Evolutionary conservation across 805 yeast species (phyloP).

Genomic region (Clavispora phyllophila): DNA sequence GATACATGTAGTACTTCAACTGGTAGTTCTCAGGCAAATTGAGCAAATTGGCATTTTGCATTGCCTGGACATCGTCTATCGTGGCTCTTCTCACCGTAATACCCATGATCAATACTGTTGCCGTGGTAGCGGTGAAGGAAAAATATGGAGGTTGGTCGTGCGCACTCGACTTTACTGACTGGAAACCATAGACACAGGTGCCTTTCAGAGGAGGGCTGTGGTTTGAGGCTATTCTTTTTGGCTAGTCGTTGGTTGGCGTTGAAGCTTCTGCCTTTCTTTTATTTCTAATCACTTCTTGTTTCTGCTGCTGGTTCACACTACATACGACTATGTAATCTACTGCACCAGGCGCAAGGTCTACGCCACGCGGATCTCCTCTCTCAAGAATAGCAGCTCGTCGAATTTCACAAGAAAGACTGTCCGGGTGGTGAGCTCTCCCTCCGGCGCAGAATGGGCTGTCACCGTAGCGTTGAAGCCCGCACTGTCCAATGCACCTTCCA

Average conservation of each 20-base stretch:
- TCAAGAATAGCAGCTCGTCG: slow-evolving; percentile 48
- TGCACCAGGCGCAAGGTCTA: background rate
- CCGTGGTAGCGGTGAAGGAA: background rate
- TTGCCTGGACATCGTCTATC: slow-evolving; percentile 80
- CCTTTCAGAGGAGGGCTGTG: no score
- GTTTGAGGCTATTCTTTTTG: no score
- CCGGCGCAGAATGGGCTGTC: slow-evolving; percentile 75
- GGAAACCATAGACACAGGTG: no score
- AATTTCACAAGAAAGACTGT: slow-evolving; percentile 77
- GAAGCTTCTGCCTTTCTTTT: no score
- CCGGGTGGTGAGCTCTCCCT: slow-evolving; percentile 51
- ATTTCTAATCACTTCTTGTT: no score
- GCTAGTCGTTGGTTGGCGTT: no score
- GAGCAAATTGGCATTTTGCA: slow-evolving; percentile 91
- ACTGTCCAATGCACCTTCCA: slow-evolving; percentile 76
- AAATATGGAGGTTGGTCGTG: background rate
- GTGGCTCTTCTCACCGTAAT: slow-evolving; percentile 87
- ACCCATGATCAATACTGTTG: slow-evolving; percentile 45
- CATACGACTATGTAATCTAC: no score
- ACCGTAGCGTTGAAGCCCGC: slow-evolving; percentile 70
- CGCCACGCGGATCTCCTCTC: slow-evolving; percentile 45
- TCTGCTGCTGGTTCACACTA: no score
- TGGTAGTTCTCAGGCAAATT: slow-evolving; percentile 94
- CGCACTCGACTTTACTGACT: background rate
- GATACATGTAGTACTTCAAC: slow-evolving; percentile 89